phyloP scores from a whole-genome alignment of 441 rosid species.

The Mallotus repandus region DNA sequence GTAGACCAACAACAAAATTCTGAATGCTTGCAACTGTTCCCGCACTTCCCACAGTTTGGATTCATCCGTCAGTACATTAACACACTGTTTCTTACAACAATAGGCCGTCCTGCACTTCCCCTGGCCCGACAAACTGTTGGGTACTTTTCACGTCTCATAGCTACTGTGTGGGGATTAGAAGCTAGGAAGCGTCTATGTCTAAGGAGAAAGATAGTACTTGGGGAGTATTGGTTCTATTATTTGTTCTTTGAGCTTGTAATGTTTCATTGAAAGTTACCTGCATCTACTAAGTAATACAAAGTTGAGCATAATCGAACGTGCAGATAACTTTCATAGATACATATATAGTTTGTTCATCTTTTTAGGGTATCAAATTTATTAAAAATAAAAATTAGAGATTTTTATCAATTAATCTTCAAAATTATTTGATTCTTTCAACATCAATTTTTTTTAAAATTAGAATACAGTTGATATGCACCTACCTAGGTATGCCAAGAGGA shows the following conservation, averaged over 20 bases:
- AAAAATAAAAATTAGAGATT: no score
- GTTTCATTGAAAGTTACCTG: not conserved
- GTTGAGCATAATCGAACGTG: no score
- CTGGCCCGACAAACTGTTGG: constrained; percentile 22
- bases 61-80: constrained; percentile 25
- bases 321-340: no score
- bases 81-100: constrained; percentile 38
- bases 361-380: no score
- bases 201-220: not conserved
- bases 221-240: not conserved
- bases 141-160: constrained; percentile 22
- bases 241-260: not conserved
- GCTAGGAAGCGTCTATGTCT: constrained; percentile 17
- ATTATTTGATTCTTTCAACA: no score
- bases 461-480: no score
- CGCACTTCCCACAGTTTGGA: constrained; percentile 36
- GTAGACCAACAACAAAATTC: not conserved
- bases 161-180: not conserved
- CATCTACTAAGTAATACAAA: no score
- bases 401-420: no score
- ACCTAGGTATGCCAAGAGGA: no score
- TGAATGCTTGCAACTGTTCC: constrained; percentile 32
- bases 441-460: no score
- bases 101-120: constrained; percentile 28
- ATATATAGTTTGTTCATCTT: no score